Base-by-base conservation (phyloP, 768 basidiomycete genomes). In the Termitomyces sp. region DNA sequence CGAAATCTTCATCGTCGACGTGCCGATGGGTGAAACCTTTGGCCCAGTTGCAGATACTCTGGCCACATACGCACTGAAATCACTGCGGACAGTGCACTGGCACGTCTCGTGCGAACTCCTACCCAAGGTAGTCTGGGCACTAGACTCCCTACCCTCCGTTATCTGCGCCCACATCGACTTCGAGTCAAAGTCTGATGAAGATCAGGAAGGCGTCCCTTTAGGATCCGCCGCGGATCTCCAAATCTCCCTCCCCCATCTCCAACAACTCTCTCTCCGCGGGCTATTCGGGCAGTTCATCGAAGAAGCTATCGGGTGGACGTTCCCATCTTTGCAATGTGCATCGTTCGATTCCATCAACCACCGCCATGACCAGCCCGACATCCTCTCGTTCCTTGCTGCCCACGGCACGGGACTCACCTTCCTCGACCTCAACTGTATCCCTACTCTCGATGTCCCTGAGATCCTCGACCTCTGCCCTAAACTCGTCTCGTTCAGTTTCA, bases 1-100 rank as follows among this genome's bases (percentile, higher is more conserved):
- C 50, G 82, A 89, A 61, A 83, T 88, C 8, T 88, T 91, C 70
- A 76, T 88, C 36, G 71, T 88, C 44, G 86, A 88, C 59, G 84
- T 82, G 73, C 82, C 88, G 0, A 76, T 91, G 73, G 75, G 79
- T 3, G 68, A 65, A 7, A 77, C 83, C 14, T 88, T 91, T 59
- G 82, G 84, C 1, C 74, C 84, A 0, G 77, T 91, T n/a, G 85
- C 79, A 0, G 82, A 90, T 63, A 78, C 88, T 0, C 75, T 92
- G 1, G 79, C 79, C 50, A 79, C 73, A 1, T 82, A 73, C 56
- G 76, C 82, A 16, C 71, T 70, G 16, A 78, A 77, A 45, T 72
- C 79, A 4, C 71, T 92, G 20, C 84, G 82, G 10, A 86, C 87
- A 0, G 78, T 86, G 13, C 55, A 56, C 44, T 56, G 55, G 55